These are phyloP conservation scores for Plantago coronopus DNA, from an alignment of 305 asterid species.

Conservation along the genomic window DNA sequence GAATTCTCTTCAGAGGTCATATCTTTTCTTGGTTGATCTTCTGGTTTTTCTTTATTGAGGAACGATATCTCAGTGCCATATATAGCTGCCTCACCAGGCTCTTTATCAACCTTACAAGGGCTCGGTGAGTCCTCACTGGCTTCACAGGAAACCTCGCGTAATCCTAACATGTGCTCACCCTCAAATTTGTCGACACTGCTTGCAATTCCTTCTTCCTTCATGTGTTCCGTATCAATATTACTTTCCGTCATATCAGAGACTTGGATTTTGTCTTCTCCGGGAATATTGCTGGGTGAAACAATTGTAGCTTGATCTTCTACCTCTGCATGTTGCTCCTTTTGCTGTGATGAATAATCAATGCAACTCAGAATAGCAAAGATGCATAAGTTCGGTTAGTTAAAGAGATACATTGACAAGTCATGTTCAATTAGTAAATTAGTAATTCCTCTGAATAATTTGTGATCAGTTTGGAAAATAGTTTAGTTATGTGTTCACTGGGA, in stretches of 20 bases:
- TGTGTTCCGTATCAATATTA: background rate
- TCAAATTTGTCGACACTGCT: too few species aligned
- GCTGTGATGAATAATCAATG: background rate
- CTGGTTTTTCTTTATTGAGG: constrained; percentile 24
- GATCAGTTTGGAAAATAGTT: too few species aligned
- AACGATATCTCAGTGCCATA: constrained; percentile 21
- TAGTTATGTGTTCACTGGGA: too few species aligned
- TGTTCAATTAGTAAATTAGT: too few species aligned
- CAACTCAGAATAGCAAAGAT: background rate
- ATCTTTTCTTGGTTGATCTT: constrained; percentile 22
- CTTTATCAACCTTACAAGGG: constrained; percentile 19
- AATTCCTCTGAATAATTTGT: too few species aligned
- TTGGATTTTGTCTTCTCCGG: background rate
- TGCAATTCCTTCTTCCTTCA: background rate
- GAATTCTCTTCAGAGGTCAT: background rate
- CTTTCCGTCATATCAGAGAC: background rate
- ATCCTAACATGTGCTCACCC: too few species aligned
- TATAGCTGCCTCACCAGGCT: constrained; percentile 22
- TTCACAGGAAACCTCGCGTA: background rate
- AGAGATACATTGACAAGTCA: too few species aligned
- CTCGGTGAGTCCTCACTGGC: background rate
- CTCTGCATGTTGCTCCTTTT: background rate
- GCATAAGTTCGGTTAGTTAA: background rate
- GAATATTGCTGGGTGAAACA: background rate
- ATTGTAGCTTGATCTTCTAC: background rate